These are phyloP conservation scores for Byssochlamys sp. DNA, from an alignment of 2,329 filamentous ascomycete genomes.

Conservation along the genomic window DNA sequence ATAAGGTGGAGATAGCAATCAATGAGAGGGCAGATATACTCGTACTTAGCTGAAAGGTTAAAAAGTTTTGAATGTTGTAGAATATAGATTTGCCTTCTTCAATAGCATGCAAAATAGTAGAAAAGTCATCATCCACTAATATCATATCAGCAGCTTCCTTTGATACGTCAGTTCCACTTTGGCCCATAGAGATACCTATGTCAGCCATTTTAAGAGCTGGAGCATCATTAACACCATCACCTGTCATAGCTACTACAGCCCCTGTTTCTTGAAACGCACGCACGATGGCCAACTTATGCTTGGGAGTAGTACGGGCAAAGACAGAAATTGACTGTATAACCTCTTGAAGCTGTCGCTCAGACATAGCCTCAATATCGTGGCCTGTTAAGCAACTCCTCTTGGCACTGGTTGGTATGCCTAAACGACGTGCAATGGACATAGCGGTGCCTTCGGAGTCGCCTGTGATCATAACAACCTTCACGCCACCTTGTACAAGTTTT, in stretches of 20 bases:
- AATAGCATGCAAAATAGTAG: slow-evolving; percentile 73
- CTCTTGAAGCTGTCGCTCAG: too few species aligned
- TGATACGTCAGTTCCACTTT: slow-evolving; percentile 71
- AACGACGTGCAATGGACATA: too few species aligned
- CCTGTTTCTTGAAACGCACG: slow-evolving; percentile 50
- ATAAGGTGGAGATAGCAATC: too few species aligned
- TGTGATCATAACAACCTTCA: too few species aligned
- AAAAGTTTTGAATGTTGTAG: slow-evolving; percentile 83
- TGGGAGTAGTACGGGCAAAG: slow-evolving; percentile 50
- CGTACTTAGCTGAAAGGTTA: too few species aligned
- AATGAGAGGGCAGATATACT: too few species aligned
- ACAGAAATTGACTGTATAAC: too few species aligned
- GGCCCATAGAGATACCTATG: slow-evolving; percentile 80
- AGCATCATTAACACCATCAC: slow-evolving; percentile 80
- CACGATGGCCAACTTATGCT: slow-evolving; percentile 77
- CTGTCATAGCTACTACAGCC: slow-evolving; percentile 76
- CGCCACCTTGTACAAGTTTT: too few species aligned
- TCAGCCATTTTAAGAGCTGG: slow-evolving; percentile 72
- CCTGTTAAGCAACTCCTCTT: too few species aligned
- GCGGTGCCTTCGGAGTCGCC: too few species aligned
- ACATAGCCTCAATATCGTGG: too few species aligned
- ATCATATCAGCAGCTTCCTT: slow-evolving; percentile 59
- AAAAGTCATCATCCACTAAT: slow-evolving; percentile 74
- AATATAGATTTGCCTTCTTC: slow-evolving; percentile 78
- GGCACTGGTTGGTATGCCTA: too few species aligned